phyloP scores from a whole-genome alignment of 2,329 filamentous ascomycete species.

The Exserohilum rostratum region DNA sequence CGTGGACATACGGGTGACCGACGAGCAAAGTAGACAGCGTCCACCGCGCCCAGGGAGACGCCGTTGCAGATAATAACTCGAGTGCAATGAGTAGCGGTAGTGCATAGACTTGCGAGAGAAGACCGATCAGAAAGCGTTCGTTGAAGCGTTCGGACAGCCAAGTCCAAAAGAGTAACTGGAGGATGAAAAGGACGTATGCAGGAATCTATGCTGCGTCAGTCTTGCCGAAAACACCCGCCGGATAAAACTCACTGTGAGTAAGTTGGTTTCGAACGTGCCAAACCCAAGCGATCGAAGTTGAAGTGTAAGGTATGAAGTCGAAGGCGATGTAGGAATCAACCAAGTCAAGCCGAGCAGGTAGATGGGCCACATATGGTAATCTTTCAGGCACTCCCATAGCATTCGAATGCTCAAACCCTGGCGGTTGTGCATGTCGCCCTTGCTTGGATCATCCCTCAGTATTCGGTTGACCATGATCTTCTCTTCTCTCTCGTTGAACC shows the following conservation, averaged over 20 bases:
- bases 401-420: conserved; percentile 58
- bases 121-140: conserved; percentile 57
- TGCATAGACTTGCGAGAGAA: conserved; percentile 49
- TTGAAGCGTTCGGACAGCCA: conserved; percentile 58
- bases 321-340: conserved; percentile 43
- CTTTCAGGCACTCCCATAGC: conserved; percentile 57
- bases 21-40: conserved; percentile 49
- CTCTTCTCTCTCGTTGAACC: conserved; percentile 72
- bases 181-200: conserved; percentile 55
- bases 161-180: conserved; percentile 59
- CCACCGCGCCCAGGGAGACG: conserved; percentile 49
- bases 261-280: conserved; percentile 46
- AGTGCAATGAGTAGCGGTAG: conserved; percentile 49
- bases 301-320: conserved; percentile 45
- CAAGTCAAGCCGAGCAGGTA: conserved; percentile 46
- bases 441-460: conserved; percentile 61
- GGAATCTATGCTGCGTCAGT: conserved; percentile 42
- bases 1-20: conserved; percentile 53
- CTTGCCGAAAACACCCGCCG: background rate
- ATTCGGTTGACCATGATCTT: conserved; percentile 71
- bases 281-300: conserved; percentile 45
- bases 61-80: conserved; percentile 35
- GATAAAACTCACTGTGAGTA: conserved; percentile 38
- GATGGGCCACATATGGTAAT: conserved; percentile 62
- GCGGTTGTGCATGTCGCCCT: conserved; percentile 67